Percentiles rank a stretch among this genome's conserved stretches.
phyloP scores from a whole-genome alignment of 768 basidiomycete genomes.

The Suillus plorans region DNA sequence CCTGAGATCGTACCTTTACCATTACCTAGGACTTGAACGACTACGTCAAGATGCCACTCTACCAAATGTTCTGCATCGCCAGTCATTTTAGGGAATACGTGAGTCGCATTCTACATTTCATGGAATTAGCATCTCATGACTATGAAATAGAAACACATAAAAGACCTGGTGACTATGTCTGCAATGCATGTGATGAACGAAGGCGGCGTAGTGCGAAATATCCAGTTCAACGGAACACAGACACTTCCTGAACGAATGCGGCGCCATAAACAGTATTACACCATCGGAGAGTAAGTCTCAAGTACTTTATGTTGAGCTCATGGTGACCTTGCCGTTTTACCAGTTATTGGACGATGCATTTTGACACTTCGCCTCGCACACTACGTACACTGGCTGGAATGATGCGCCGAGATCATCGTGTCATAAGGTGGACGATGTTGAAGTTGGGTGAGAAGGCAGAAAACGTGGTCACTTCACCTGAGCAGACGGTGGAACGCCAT shows the following conservation, averaged over 20 bases:
- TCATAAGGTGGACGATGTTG: conserved; percentile 79
- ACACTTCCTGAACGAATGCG: conserved; percentile 76
- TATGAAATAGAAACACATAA: conserved; percentile 63
- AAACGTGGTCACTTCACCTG: conserved; percentile 57
- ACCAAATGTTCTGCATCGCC: conserved; percentile 84
- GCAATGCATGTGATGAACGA: conserved; percentile 69
- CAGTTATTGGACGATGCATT: conserved; percentile 91
- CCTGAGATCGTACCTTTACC: not conserved
- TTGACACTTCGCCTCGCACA: conserved; percentile 79
- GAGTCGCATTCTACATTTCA: conserved; percentile 23
- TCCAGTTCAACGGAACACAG: conserved; percentile 73
- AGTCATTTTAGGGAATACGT: conserved; percentile 77
- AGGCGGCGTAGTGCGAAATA: conserved; percentile 80
- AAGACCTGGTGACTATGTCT: conserved; percentile 68
- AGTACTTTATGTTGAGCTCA: not conserved
- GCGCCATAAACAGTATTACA: conserved; percentile 54
- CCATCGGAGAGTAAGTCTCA: conserved; percentile 71
- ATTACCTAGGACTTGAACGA: not conserved
- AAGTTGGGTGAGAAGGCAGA: conserved; percentile 75
- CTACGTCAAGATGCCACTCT: conserved; percentile 68
- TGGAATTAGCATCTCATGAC: not conserved
- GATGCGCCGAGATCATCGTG: conserved; percentile 77
- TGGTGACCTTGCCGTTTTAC: conserved; percentile 9
- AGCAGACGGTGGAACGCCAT: conserved; percentile 37
- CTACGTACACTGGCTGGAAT: conserved; percentile 63